Conservation (phyloP, 2,329 filamentous ascomycete genomes). For the Ophiognomonia clavigignenti-juglandacearum region DNA sequence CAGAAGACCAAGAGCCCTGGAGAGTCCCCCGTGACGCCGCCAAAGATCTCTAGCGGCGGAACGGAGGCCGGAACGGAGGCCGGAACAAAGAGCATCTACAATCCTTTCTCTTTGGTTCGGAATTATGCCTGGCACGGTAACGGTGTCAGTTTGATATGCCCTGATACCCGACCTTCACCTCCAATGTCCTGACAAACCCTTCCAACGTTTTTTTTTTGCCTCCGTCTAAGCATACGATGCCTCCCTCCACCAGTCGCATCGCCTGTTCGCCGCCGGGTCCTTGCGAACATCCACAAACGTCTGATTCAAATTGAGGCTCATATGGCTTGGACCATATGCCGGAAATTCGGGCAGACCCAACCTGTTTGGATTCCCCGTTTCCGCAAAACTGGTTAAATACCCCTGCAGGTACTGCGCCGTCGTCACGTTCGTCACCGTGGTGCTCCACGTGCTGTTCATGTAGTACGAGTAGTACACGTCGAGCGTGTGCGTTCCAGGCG, state of each 20-base stretch:
- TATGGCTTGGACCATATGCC: not conserved
- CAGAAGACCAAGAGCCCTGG: too few species aligned
- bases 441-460: slow-evolving; percentile 9
- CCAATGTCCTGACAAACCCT: too few species aligned
- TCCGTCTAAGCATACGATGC: not conserved
- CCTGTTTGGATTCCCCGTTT: not conserved
- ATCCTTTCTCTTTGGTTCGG: too few species aligned
- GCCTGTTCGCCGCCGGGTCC: slow-evolving; percentile 7
- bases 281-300: slow-evolving; percentile 1
- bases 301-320: slow-evolving; percentile 3
- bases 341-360: slow-evolving; percentile 1
- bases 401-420: slow-evolving; percentile 4
- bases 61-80: too few species aligned
- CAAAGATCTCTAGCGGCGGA: too few species aligned
- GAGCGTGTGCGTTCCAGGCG: slow-evolving; percentile 1
- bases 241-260: slow-evolving; percentile 13
- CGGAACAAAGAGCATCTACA: too few species aligned
- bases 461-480: slow-evolving; percentile 13
- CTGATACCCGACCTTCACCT: too few species aligned
- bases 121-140: too few species aligned
- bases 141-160: too few species aligned
- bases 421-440: slow-evolving; percentile 3
- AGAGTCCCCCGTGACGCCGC: too few species aligned
- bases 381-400: slow-evolving; percentile 8
- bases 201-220: not conserved